Evolutionary conservation across 2,329 filamentous ascomycete genomes (phyloP).

Genomic region (Peltaster fructicola): DNA sequence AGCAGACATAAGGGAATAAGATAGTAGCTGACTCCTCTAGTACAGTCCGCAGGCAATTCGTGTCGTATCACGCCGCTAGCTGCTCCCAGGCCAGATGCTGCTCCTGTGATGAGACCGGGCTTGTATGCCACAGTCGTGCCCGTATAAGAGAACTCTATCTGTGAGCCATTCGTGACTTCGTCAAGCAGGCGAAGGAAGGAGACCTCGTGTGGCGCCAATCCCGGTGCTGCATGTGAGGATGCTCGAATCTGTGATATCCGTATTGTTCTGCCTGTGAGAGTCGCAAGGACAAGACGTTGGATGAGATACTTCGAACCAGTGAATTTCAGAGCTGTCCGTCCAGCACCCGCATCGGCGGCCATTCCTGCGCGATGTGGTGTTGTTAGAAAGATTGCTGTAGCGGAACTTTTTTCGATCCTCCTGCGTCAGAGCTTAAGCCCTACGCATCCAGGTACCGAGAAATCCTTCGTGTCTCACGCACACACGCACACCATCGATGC

Average conservation of each 20-base stretch:
- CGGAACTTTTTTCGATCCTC: too few relatives aligned
- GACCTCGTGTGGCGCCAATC: conserved; percentile 80
- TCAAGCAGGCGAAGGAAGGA: conserved; percentile 92
- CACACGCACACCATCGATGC: too few relatives aligned
- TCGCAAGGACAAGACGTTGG: conserved; percentile 73
- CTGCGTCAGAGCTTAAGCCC: too few relatives aligned
- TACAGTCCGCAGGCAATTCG: conserved; percentile 58
- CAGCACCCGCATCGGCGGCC: too few relatives aligned
- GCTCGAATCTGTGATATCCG: conserved; percentile 90
- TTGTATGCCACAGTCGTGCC: conserved; percentile 86
- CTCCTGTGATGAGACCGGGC: conserved; percentile 81
- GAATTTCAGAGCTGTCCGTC: conserved; percentile 32
- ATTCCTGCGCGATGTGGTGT: conserved; percentile 14
- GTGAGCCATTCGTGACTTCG: conserved; percentile 82
- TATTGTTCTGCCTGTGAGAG: conserved; percentile 72
- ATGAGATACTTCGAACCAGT: conserved; percentile 70
- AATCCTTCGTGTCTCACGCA: too few relatives aligned
- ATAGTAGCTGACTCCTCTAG: conserved; percentile 78
- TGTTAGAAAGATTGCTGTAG: too few relatives aligned
- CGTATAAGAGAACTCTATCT: conserved; percentile 90
- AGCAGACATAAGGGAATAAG: conserved; percentile 75
- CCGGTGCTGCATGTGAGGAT: conserved; percentile 68
- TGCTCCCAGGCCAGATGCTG: conserved; percentile 56
- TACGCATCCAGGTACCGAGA: too few relatives aligned
- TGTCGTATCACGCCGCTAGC: conserved; percentile 62